Conservation (phyloP, 1,284 basidiomycete species). For the Marasmius sp. region DNA sequence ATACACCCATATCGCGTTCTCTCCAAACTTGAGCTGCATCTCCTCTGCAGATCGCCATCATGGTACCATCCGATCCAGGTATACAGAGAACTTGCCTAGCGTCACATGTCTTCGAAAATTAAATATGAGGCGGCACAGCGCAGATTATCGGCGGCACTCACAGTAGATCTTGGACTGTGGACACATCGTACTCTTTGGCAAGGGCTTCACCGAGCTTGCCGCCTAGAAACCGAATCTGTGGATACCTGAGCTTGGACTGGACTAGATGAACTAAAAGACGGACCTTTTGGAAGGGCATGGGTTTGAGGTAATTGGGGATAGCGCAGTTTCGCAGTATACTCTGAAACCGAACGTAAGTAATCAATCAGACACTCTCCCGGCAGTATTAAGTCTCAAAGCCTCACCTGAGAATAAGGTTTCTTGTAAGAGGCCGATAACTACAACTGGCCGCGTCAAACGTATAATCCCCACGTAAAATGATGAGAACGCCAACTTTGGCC, state of each 20-base stretch:
- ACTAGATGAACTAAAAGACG: background rate
- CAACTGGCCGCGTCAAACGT: background rate
- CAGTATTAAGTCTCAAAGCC: constrained; percentile 10
- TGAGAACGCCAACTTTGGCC: constrained; percentile 67
- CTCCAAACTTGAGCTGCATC: constrained; percentile 83
- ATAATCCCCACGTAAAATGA: background rate
- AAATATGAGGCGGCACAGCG: constrained; percentile 30
- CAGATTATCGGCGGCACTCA: constrained; percentile 33
- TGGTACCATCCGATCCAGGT: background rate
- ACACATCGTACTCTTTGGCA: constrained; percentile 84
- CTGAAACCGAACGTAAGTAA: constrained; percentile 33
- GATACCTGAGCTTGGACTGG: background rate
- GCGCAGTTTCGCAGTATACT: constrained; percentile 83
- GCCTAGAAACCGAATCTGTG: constrained; percentile 89
- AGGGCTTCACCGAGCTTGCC: constrained; percentile 92
- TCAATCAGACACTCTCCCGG: constrained; percentile 1
- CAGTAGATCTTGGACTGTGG: constrained; percentile 89
- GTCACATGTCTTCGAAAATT: constrained; percentile 39
- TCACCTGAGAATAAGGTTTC: constrained; percentile 84
- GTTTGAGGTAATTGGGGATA: constrained; percentile 78
- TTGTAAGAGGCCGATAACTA: constrained; percentile 87
- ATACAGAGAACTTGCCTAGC: constrained; percentile 3
- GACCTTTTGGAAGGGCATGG: constrained; percentile 88
- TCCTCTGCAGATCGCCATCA: constrained; percentile 49
- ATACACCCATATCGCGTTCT: constrained; percentile 88